These are phyloP conservation scores for Vanilla planifolia DNA, from an alignment of 106 monocot species.

Conservation along the genomic window DNA sequence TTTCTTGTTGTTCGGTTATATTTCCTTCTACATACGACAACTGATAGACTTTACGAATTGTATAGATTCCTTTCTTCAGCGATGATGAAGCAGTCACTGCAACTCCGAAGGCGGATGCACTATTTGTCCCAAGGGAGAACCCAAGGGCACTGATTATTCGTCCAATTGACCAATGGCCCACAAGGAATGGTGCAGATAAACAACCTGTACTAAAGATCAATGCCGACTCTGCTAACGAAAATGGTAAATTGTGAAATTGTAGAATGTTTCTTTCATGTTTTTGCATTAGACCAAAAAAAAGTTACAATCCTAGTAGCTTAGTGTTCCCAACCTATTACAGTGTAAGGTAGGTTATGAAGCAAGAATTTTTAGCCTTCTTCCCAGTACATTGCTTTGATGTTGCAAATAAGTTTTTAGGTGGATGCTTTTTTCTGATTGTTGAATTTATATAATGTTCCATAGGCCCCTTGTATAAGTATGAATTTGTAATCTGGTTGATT, in stretches of 20 bases:
- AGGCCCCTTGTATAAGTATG: neutral
- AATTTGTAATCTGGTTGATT: neutral
- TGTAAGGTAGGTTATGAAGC: neutral
- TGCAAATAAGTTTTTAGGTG: no score
- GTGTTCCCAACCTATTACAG: no score
- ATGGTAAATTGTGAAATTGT: conserved; percentile 49
- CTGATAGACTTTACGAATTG: neutral
- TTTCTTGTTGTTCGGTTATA: neutral
- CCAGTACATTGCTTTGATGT: no score
- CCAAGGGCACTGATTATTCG: conserved; percentile 76
- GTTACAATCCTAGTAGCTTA: neutral
- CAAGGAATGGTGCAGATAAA: conserved; percentile 18
- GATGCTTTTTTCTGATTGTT: neutral
- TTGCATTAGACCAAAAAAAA: no score
- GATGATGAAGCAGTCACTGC: conserved; percentile 62
- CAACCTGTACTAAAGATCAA: conserved; percentile 22
- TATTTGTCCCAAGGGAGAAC: conserved; percentile 90
- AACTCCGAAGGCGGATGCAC: conserved; percentile 91
- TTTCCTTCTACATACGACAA: neutral
- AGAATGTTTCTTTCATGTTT: neutral
- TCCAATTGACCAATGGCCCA: conserved; percentile 82
- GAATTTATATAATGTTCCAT: neutral
- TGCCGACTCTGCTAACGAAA: conserved; percentile 23
- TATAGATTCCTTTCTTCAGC: conserved; percentile 76
- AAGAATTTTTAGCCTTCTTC: no score